Base-by-base conservation (phyloP, 139 green algal species). In the Auxenochlorella pyrenoidosa region DNA sequence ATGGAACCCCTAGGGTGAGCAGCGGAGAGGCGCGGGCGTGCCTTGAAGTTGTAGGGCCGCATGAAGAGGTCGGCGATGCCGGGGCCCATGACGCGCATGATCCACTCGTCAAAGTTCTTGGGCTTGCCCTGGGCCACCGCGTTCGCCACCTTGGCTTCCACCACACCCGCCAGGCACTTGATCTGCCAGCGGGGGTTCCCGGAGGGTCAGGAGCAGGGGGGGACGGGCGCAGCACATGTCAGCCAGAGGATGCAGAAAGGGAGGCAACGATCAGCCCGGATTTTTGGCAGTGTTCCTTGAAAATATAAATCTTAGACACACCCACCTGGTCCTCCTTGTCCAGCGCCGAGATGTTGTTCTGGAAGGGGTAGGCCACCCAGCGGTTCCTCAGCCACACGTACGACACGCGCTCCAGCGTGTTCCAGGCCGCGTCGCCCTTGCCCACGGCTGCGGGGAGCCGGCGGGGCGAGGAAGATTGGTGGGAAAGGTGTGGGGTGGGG, bases 41-140 rank as follows among this genome's bases (percentile, higher is more conserved):
- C 96, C 94, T 98, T 98, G 94, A 98, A 97, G 93, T 98, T 98
- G 94, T 98, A 98, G 4, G 96, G 96, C 28, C 96, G 91, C 96
- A 98, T 98, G 93, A 98, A 98, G 34, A 98, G 75, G 83, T 98
- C 93, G 0, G 96, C 96, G 75, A 98, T 98, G 76, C 96, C 96
- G 3, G 87, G 65, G 30, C 96, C 96, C 94, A 98, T 97, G 12
- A 96, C 93, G 8, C 96, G 91, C 89, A 97, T 73, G 87, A 98
- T 98, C 96, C 96, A 98, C 88, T 98, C 96, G 79, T 98, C 96
- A 94, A 98, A 98, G 90, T 96, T 97, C 43, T 89, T 90, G 16
- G 96, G 96, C 82, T 94, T 94, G 80, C 79, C 85, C 77, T 86
- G 43, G 0, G 96, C 95, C 32, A 88, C 79, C 1, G 94, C 88